Evolutionary conservation across 2,329 filamentous ascomycete species (phyloP), one percentile per base, ranked within the genome.

Genomic region (Fusarium guadeloupense): DNA sequence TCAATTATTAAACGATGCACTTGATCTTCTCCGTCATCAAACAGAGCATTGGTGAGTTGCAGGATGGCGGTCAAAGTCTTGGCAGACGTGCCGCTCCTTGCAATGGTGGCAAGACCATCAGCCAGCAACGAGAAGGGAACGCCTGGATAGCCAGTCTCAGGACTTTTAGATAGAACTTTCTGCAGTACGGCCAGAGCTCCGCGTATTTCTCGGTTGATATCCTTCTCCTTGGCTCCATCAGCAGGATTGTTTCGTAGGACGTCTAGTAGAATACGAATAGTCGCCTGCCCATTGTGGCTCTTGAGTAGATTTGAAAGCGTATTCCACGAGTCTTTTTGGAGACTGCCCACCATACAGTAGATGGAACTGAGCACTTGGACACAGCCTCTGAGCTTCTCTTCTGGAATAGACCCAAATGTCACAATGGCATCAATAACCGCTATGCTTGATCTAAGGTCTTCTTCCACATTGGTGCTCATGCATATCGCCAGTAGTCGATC

Each of bases 341-440:
- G 80, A 39, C 76, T 79, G 12, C 79, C 77, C 3, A 93, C 84
- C 44, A 91, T 79, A 58, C 85, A 87, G 71, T 89, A 89, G 56
- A 92, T 89, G 34, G 88, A 89, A 67, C 89, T 89, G 47, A 93
- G 78, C 4, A 92, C 84, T 59, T 89, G 85, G 30, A 93, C 81
- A 68, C 88, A 92, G 28, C 83, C 81, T 64, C 83, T 83, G 34
- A 93, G 80, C 54, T 85, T 86, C 49, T 79, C 78, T 44, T 76
- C 78, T 1, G 90, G 90, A 39, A 93, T 85, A 28, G 86, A 84
- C 5, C 88, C 87, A 71, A 90, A 92, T 0, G 88, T 92, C 48
- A 91, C 86, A 52, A 92, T 83, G 9, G 87, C 83, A 70, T 91
- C 85, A 54, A 93, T 83, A 42, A 92, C 83, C 43, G 81, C 78